Percentiles rank a stretch among this genome's conserved stretches.
phyloP scores from a whole-genome alignment of 2,329 filamentous ascomycete species.

The Mycocentrospora acerina region DNA sequence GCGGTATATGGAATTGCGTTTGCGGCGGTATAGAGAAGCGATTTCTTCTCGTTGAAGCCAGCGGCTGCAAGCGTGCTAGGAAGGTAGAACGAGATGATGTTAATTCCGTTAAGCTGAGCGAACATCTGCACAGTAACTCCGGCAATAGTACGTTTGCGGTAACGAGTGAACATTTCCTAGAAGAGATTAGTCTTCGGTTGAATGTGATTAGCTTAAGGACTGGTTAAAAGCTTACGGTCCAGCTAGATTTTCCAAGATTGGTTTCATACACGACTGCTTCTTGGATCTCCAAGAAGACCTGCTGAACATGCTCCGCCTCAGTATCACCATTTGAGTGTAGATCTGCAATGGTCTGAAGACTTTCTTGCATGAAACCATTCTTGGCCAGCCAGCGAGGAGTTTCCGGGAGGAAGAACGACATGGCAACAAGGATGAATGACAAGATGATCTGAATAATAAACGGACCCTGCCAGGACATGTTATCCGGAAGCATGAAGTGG shows the following conservation, averaged over 20 bases:
- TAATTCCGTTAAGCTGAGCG: slow-evolving; percentile 46
- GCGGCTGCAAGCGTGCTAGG: slow-evolving; percentile 40
- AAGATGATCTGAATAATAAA: slow-evolving; percentile 38
- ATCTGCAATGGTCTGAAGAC: slow-evolving; percentile 45
- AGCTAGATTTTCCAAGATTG: slow-evolving; percentile 37
- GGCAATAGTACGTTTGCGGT: slow-evolving; percentile 46
- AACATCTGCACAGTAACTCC: slow-evolving; percentile 47
- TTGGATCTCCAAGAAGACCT: slow-evolving; percentile 42
- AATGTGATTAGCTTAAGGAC: no score
- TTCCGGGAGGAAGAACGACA: slow-evolving; percentile 44
- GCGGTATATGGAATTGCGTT: slow-evolving; percentile 45
- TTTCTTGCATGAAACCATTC: slow-evolving; percentile 44
- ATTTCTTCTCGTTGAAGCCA: slow-evolving; percentile 42
- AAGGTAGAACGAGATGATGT: slow-evolving; percentile 48
- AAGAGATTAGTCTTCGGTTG: neutral
- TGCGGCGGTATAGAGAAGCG: slow-evolving; percentile 44
- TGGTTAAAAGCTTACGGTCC: slow-evolving; percentile 24
- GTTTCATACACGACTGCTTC: slow-evolving; percentile 43
- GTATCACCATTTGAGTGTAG: slow-evolving; percentile 42
- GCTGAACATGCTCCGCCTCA: slow-evolving; percentile 38
- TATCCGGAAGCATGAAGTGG: slow-evolving; percentile 37
- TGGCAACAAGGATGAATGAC: slow-evolving; percentile 35
- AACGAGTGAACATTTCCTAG: slow-evolving; percentile 47
- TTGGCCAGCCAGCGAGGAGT: slow-evolving; percentile 46
- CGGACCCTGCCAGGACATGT: slow-evolving; percentile 37